These are phyloP conservation scores for Trichophyton verrucosum DNA, from an alignment of 2,329 filamentous ascomycete species.

Conservation along the genomic window DNA sequence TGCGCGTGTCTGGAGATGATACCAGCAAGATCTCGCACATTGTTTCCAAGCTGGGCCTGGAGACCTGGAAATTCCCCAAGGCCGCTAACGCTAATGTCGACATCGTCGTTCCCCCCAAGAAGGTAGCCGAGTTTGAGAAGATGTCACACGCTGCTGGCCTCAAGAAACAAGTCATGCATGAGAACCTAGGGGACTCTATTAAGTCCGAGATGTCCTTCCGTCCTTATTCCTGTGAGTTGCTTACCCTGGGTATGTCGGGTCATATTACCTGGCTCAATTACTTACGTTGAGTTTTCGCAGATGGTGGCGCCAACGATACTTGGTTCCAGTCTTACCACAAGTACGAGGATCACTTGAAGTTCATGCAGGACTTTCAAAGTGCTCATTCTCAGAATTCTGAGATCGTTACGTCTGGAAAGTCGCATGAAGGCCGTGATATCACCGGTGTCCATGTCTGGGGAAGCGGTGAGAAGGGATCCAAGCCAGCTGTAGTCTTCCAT, in stretches of 20 bases:
- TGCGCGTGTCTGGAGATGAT: conserved; percentile 13
- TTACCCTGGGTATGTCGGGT: no score
- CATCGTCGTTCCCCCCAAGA: conserved; percentile 31
- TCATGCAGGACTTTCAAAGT: conserved; percentile 36
- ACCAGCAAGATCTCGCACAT: conserved; percentile 11
- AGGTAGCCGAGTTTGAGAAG: conserved; percentile 29
- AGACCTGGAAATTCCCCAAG: conserved; percentile 15
- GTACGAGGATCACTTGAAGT: conserved; percentile 42
- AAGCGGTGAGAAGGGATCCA: conserved; percentile 30
- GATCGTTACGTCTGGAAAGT: conserved; percentile 39
- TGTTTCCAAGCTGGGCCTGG: conserved; percentile 11
- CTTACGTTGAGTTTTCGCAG: conserved; percentile 6
- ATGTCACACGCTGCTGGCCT: conserved; percentile 19
- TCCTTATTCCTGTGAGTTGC: conserved; percentile 8
- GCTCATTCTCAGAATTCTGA: conserved; percentile 37
- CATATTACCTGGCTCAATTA: neutral
- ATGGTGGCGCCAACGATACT: conserved; percentile 21
- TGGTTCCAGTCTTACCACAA: conserved; percentile 46
- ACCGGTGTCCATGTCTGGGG: conserved; percentile 45
- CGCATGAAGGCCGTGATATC: conserved; percentile 35
- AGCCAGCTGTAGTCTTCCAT: conserved; percentile 45
- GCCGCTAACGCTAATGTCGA: conserved; percentile 24
- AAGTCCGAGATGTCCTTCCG: conserved; percentile 22
- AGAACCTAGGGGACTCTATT: conserved; percentile 35
- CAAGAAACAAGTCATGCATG: conserved; percentile 29